Conservation (phyloP, 2,329 filamentous ascomycete species). For the Trichothecium sympodiale region DNA sequence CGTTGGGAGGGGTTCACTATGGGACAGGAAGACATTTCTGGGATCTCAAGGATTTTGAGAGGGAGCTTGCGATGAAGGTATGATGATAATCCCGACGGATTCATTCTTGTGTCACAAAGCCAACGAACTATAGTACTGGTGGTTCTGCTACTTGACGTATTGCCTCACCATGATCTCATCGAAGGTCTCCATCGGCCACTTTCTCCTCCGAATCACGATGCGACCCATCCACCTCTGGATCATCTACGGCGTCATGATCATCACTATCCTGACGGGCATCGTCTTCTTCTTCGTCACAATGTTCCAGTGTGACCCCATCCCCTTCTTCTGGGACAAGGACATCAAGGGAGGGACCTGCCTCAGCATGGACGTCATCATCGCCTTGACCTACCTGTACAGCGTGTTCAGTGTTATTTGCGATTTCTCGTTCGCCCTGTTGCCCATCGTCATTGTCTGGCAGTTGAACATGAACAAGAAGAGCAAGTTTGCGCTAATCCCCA, state of each 20-base stretch:
- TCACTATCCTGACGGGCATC: constrained; percentile 23
- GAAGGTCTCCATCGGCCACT: constrained; percentile 31
- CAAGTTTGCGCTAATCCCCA: constrained; percentile 38
- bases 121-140: constrained; percentile 17
- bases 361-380: constrained; percentile 32
- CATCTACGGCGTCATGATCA: constrained; percentile 21
- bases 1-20: constrained; percentile 23
- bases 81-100: constrained; percentile 1
- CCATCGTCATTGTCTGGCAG: constrained; percentile 41
- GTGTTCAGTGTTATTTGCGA: constrained; percentile 36
- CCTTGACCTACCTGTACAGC: constrained; percentile 41
- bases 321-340: constrained; percentile 27
- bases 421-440: constrained; percentile 39
- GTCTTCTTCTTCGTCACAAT: constrained; percentile 29
- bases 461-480: constrained; percentile 41
- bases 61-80: constrained; percentile 22
- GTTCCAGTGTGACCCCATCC: constrained; percentile 28
- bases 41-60: constrained; percentile 16
- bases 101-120: neutral
- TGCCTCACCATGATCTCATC: constrained; percentile 22
- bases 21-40: constrained; percentile 27
- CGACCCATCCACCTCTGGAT: constrained; percentile 20
- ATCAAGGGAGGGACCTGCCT: constrained; percentile 23
- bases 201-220: constrained; percentile 28
- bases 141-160: constrained; percentile 26